Base-by-base conservation (phyloP, 1,284 basidiomycete species). In the Cutaneotrichosporon spelunceum region DNA sequence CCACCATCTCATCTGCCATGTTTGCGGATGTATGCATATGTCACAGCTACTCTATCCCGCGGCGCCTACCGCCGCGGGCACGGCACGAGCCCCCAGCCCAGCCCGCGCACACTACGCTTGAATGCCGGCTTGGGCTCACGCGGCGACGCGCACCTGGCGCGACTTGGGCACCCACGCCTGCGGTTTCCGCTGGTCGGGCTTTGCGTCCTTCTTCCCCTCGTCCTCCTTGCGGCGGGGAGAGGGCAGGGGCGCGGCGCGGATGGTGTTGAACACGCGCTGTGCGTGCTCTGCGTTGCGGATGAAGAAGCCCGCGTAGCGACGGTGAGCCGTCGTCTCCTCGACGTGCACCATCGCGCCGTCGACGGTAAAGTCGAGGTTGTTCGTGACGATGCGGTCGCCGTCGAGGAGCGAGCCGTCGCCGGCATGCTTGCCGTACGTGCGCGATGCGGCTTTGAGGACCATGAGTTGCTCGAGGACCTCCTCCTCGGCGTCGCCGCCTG, bases 391-490 rank as follows among this genome's bases (percentile, higher is more conserved):
- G 70, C 87, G 87, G 74, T 93, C 86, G 2, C 94, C 94, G 66
- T 91, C 89, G 62, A 98, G 81, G 52, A 97, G 69, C 1, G 75
- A 73, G 2, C 79, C 82, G 53, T 88, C 84, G 33, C 82, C 83
- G 59, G 82, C 82, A 61, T 85, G 87, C 74, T 90, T 85, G 69
- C 89, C 91, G 64, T 81, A 72, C 56, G 80, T 82, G 62, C 83
- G 76, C 56, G 78, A 80, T 1, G 87, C 87, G 67, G 89, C 88
- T 82, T 99, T 98, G 81, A 96, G 86, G 52, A 93, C 88, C 92
- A 98, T 97, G 84, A 98, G 86, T 84, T 94, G 91, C 81, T 95
- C 90, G 59, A 98, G 84, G 69, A 97, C 88, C 76, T 93, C 90
- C 76, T 98, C 94, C 80, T 98, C 93, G 52, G 65, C 65, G 45